A percentile compares a stretch with the other conserved stretches of the same genome.
phyloP scores from a whole-genome alignment of 2,329 filamentous ascomycete genomes.

The Stemphylium vesicarium region DNA sequence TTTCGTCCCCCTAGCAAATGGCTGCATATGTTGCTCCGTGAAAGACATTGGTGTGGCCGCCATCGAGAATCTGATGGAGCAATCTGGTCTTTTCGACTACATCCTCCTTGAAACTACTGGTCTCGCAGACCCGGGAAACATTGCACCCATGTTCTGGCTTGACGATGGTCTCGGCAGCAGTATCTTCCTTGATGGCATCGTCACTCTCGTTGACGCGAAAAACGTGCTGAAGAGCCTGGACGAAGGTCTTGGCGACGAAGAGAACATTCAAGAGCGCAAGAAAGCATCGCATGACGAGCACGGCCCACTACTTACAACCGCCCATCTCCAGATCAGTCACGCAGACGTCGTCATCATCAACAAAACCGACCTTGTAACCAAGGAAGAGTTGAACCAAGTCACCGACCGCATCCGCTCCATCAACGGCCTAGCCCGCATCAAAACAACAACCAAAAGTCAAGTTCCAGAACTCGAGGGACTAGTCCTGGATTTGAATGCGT shows the following conservation, averaged over 20 bases:
- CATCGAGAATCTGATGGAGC: conserved; percentile 94
- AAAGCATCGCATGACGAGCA: conserved; percentile 56
- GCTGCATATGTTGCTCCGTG: conserved; percentile 96
- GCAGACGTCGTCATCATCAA: conserved; percentile 95
- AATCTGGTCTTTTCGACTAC: conserved; percentile 93
- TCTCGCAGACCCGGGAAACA: conserved; percentile 91
- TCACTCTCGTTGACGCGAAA: conserved; percentile 93
- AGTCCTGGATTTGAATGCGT: conserved; percentile 88
- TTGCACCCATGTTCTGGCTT: conserved; percentile 96
- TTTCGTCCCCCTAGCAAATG: conserved; percentile 95
- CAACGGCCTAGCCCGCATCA: conserved; percentile 85
- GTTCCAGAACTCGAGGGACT: conserved; percentile 85
- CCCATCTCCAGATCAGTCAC: conserved; percentile 95
- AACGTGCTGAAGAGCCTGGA: conserved; percentile 86
- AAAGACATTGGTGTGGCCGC: conserved; percentile 96
- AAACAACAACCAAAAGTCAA: conserved; percentile 78
- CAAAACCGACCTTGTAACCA: conserved; percentile 83
- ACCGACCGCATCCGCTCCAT: conserved; percentile 78
- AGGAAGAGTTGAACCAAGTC: conserved; percentile 72
- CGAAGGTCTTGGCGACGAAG: conserved; percentile 58
- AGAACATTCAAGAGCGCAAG: conserved; percentile 56
- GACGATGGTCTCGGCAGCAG: conserved; percentile 94
- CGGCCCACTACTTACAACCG: conserved; percentile 81
- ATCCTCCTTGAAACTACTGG: conserved; percentile 97
- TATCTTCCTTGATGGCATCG: conserved; percentile 96